These are phyloP conservation scores for Saprolegnia diclina DNA, from an alignment of 352 stramenopile genomes.

Conservation along the genomic window DNA sequence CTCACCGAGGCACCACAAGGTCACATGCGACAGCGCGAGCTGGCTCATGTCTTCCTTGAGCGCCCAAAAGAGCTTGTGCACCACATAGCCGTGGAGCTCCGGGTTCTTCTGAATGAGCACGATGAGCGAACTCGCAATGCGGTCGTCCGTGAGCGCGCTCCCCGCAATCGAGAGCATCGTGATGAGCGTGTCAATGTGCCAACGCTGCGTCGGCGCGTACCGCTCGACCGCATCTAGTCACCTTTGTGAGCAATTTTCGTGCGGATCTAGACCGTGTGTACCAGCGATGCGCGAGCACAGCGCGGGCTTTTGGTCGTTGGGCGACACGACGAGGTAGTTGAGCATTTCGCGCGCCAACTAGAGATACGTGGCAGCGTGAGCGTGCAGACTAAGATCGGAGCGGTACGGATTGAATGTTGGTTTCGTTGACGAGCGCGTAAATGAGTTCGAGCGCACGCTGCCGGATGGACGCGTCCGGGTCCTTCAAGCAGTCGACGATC, in stretches of 20 bases:
- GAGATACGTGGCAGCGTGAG: slow-evolving; percentile 43
- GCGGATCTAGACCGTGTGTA: slow-evolving; percentile 30
- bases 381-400: background rate
- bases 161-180: slow-evolving; percentile 98
- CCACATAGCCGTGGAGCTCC: slow-evolving; percentile 90
- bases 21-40: slow-evolving; percentile 94
- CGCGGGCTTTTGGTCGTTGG: slow-evolving; percentile 90
- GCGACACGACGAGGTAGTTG: slow-evolving; percentile 98
- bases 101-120: slow-evolving; percentile 92
- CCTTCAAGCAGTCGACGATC: slow-evolving; percentile 92
- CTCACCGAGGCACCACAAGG: slow-evolving; percentile 98
- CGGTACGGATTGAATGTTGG: slow-evolving; percentile 91
- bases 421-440: slow-evolving; percentile 96
- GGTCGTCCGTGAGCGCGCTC: slow-evolving; percentile 84
- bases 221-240: slow-evolving; percentile 64
- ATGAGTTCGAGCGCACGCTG: slow-evolving; percentile 98
- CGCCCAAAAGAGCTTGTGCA: slow-evolving; percentile 96
- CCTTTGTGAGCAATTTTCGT: background rate
- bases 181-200: slow-evolving; percentile 97
- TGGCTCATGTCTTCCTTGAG: slow-evolving; percentile 94
- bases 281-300: slow-evolving; percentile 94
- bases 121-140: slow-evolving; percentile 93
- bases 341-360: slow-evolving; percentile 92
- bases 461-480: slow-evolving; percentile 98
- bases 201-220: slow-evolving; percentile 78